A percentile compares a stretch with the other conserved stretches of the same genome.
These are phyloP conservation scores for Amaranthus cruentus DNA, from an alignment of 148 eudicot species.

Conservation along the genomic window DNA sequence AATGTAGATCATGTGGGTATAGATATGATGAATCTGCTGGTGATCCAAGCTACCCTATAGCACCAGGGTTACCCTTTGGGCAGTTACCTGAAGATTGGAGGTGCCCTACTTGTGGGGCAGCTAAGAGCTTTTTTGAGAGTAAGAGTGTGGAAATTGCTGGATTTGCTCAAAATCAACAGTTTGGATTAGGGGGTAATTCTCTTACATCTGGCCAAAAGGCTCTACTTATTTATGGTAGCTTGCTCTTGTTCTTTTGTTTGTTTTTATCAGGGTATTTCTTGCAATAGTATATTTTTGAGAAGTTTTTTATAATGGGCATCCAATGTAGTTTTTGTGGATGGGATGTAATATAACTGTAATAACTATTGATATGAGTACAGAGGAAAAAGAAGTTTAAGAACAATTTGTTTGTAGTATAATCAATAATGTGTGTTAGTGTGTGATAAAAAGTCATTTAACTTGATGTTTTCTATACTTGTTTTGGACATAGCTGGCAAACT, in stretches of 20 bases:
- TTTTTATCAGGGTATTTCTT: constrained; percentile 93
- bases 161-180: constrained; percentile 94
- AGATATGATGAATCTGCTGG: constrained; percentile 62
- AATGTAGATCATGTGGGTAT: constrained; percentile 92
- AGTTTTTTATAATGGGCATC: not conserved
- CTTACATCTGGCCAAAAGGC: constrained; percentile 92
- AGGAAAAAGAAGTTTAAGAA: not conserved
- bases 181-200: constrained; percentile 84
- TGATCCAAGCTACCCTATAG: constrained; percentile 74
- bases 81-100: constrained; percentile 92
- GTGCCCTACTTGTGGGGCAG: constrained; percentile 96
- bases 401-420: not conserved
- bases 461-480: not conserved
- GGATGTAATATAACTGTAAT: not conserved
- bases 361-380: constrained; percentile 21
- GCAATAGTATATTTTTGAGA: constrained; percentile 37
- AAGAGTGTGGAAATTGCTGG: constrained; percentile 99
- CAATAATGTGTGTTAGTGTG: not conserved
- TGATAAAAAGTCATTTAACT: not conserved
- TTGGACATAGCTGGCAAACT: not conserved
- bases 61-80: constrained; percentile 79
- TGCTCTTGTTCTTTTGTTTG: constrained; percentile 57
- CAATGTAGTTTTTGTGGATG: constrained; percentile 9
- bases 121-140: constrained; percentile 79
- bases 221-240: constrained; percentile 76